Evolutionary conservation across 176 grass and related monocot species (phyloP), one percentile per base, ranked within the genome.

Genomic region (Carex parvula): DNA sequence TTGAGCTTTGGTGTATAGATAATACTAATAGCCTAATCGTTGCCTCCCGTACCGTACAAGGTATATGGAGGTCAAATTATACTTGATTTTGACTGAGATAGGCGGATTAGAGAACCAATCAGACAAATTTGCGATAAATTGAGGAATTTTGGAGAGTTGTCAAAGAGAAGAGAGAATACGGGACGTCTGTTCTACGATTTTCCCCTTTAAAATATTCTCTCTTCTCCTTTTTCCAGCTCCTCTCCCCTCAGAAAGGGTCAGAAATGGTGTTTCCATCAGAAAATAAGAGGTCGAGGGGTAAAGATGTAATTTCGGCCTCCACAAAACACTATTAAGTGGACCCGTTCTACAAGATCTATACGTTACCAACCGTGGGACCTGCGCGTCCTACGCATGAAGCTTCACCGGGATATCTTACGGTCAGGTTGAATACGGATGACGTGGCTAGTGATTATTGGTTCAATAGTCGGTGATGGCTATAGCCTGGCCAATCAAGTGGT

Each of bases 211-310:
- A 72, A 50, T 55, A 63, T 81, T 81, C 57, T 64, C 79, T 42
- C 57, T 42, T 24, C 21, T 42, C 39, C 30, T 54, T 82, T 48
- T 48, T 68, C 61, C 46, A 66, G 61, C 63, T 83, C 60, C 44
- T 82, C 80, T 61, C 1, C 80, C 44, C 80, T 68, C 39, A 24
- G 26, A n/a, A 55, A 52, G 80, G 62, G 80, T 53, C 61, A 54
- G 37, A 69, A 68, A 83, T 83, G 80, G 62, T 52, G 80, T 26
- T 81, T 29, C 59, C 42, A 83, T 4, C 80, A 54, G 64, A 65
- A 82, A 50, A 48, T 3, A 68, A 68, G 39, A 48, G 48, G 14
- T 10, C 41, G 39, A 69, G 80, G 80, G 80, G 41, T 67, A 50
- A 68, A 66, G 41, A 50, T 41, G 80, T 83, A 42, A 82, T 66